phyloP scores from a whole-genome alignment of 192 early-diverging fungal species.

The Rhizophagus prolifer region DNA sequence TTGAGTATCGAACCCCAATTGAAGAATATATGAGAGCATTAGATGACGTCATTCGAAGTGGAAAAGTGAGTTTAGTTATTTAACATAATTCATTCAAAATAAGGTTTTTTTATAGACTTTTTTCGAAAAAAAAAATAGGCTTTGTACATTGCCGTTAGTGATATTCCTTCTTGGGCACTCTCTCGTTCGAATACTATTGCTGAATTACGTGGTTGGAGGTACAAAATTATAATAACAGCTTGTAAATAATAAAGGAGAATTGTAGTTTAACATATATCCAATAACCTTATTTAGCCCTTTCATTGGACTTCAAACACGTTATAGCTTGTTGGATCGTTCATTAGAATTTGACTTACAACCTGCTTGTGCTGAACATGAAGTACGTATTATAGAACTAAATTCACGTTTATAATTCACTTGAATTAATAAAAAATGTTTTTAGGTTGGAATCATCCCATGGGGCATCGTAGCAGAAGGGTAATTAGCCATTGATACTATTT shows the following conservation, averaged over 20 bases:
- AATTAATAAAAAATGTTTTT: no score
- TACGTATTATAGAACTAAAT: not conserved
- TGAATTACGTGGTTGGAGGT: constrained; percentile 31
- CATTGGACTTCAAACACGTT: no score
- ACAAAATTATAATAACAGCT: not conserved
- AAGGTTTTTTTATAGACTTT: not conserved
- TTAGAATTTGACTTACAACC: no score
- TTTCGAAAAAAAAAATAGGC: constrained; percentile 19
- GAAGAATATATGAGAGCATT: constrained; percentile 72
- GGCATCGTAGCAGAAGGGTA: no score
- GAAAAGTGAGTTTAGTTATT: constrained; percentile 44
- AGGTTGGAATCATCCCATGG: not conserved
- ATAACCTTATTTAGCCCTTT: no score
- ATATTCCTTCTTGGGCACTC: constrained; percentile 54
- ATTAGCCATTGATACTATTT: no score
- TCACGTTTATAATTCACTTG: no score
- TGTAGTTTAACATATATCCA: no score
- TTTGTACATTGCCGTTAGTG: constrained; percentile 51
- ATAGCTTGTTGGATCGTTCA: no score
- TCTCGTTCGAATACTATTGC: constrained; percentile 40
- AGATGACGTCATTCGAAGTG: constrained; percentile 61
- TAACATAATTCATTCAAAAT: no score
- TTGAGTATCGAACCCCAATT: constrained; percentile 55
- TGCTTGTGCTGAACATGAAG: no score
- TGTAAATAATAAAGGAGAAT: no score